Conservation (phyloP, 2,329 filamentous ascomycete genomes). For the Fusarium sp. region DNA sequence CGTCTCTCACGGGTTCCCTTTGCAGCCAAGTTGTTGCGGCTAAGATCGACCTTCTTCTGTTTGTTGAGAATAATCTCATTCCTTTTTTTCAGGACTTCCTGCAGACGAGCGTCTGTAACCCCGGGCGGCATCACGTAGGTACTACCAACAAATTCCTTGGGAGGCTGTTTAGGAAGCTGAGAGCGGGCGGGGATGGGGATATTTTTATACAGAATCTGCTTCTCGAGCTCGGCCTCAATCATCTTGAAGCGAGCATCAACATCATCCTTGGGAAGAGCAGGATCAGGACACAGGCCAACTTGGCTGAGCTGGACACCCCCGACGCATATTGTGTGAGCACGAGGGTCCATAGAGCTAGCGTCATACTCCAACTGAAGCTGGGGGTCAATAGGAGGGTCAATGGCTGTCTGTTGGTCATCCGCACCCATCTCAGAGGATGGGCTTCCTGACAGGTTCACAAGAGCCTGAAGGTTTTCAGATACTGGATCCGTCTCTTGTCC, state of each 20-base stretch:
- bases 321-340: neutral
- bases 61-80: constrained; percentile 19
- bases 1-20: constrained; percentile 48
- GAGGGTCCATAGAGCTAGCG: neutral
- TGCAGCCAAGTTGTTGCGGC: constrained; percentile 52
- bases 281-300: neutral
- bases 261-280: constrained; percentile 11
- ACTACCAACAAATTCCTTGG: constrained; percentile 38
- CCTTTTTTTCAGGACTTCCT: constrained; percentile 8
- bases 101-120: neutral
- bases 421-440: neutral
- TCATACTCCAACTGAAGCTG: neutral
- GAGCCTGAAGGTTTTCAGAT: neutral
- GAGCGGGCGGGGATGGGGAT: constrained; percentile 44
- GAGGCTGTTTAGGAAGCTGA: constrained; percentile 34
- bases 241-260: constrained; percentile 21
- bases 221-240: constrained; percentile 36
- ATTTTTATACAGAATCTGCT: constrained; percentile 34
- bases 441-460: neutral
- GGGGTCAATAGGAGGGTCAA: neutral
- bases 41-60: constrained; percentile 44
- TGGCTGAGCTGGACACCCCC: neutral
- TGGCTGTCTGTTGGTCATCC: neutral
- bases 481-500: neutral
- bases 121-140: constrained; percentile 31